phyloP scores from a whole-genome alignment of 2,329 filamentous ascomycete genomes.

The Periconia sp. region DNA sequence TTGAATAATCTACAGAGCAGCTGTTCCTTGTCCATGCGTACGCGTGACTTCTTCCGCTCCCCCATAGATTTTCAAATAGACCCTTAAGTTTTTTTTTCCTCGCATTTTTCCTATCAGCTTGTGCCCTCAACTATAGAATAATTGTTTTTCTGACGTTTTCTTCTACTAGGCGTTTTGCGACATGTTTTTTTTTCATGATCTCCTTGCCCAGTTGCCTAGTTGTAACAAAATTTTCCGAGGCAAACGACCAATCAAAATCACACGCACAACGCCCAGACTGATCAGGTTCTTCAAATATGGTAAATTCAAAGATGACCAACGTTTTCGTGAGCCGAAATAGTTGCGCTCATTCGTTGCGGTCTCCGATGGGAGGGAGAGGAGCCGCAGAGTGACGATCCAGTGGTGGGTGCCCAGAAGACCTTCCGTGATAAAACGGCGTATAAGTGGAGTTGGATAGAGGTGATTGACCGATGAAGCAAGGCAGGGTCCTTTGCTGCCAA shows the following conservation, averaged over 20 bases:
- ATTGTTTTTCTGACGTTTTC: slow-evolving; percentile 12
- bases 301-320: slow-evolving; percentile 35
- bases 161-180: slow-evolving; percentile 19
- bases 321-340: slow-evolving; percentile 24
- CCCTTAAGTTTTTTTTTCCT: slow-evolving; percentile 18
- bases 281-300: slow-evolving; percentile 22
- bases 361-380: slow-evolving; percentile 25
- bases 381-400: slow-evolving; percentile 13
- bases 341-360: slow-evolving; percentile 23
- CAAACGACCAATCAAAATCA: background rate
- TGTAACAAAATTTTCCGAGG: background rate
- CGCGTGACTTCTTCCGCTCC: background rate
- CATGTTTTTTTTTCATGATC: background rate
- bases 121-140: slow-evolving; percentile 11
- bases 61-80: slow-evolving; percentile 14
- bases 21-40: background rate
- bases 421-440: background rate
- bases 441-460: background rate
- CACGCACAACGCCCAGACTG: slow-evolving; percentile 24
- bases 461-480: slow-evolving; percentile 1
- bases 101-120: background rate
- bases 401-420: background rate
- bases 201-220: background rate
- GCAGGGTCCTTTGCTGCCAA: slow-evolving; percentile 1
- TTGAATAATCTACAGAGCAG: background rate